Evolutionary conservation across 768 basidiomycete species (phyloP).

Genomic region (Candolleomyces aberdarensis): DNA sequence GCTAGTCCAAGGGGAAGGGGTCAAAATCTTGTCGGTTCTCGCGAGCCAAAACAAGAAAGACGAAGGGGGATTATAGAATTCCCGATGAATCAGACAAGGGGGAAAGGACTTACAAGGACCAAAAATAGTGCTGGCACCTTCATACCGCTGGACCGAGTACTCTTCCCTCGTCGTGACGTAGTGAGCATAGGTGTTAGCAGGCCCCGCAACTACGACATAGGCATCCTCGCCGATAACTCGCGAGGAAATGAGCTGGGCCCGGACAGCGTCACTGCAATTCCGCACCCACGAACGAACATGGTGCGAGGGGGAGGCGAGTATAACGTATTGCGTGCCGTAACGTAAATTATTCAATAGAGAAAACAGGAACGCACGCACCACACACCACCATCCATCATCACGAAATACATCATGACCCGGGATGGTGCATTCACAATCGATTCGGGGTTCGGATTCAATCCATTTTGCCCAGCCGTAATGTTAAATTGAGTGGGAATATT

Average conservation of each 20-base stretch:
- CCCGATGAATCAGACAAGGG: not conserved
- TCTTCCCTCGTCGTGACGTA: conserved; percentile 74
- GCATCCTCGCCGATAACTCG: conserved; percentile 64
- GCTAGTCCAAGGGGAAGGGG: no score
- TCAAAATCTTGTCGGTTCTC: not conserved
- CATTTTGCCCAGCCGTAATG: not conserved
- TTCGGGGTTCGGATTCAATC: conserved; percentile 2
- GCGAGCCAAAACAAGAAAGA: not conserved
- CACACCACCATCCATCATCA: not conserved
- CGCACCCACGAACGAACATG: not conserved
- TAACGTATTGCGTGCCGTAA: not conserved
- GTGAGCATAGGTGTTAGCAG: conserved; percentile 79
- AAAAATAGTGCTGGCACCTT: conserved; percentile 78
- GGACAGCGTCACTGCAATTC: conserved; percentile 57
- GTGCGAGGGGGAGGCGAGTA: not conserved
- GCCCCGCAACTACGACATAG: conserved; percentile 75
- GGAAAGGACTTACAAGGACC: conserved; percentile 57
- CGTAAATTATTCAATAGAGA: conserved; percentile 7
- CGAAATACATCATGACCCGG: not conserved
- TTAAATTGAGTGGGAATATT: no score
- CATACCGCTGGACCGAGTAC: conserved; percentile 73
- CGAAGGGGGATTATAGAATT: not conserved
- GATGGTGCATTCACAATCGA: conserved; percentile 1
- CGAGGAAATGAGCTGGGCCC: conserved; percentile 58
- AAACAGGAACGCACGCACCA: not conserved